A percentile compares a stretch with the other conserved stretches of the same genome.
phyloP scores from a whole-genome alignment of 2,329 filamentous ascomycete genomes.

The Xylariaceae sp. region DNA sequence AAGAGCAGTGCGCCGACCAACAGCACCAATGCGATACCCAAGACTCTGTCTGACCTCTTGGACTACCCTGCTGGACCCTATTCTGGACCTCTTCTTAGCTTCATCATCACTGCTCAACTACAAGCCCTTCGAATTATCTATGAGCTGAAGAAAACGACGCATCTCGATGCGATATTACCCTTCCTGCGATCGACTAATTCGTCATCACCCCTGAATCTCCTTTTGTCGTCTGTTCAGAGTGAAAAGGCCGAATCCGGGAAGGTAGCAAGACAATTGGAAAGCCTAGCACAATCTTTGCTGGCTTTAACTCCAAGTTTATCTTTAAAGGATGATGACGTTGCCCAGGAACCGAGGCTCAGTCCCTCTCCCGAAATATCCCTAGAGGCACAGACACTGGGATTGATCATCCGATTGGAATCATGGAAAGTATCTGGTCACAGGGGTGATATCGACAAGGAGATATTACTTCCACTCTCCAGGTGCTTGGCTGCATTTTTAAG shows the following conservation, averaged over 20 bases:
- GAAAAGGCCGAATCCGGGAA: conserved; percentile 60
- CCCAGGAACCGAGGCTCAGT: conserved; percentile 59
- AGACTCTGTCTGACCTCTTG: conserved; percentile 63
- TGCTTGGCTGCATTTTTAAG: conserved; percentile 68
- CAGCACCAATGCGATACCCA: conserved; percentile 49
- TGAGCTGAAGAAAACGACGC: conserved; percentile 62
- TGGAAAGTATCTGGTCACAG: conserved; percentile 69
- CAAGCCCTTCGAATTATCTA: conserved; percentile 70
- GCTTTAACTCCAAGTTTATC: conserved; percentile 73
- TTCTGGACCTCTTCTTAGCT: conserved; percentile 53
- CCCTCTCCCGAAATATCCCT: conserved; percentile 65
- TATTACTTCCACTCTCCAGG: conserved; percentile 69
- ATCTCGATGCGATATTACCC: conserved; percentile 64
- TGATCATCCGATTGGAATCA: conserved; percentile 67
- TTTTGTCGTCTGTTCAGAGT: conserved; percentile 55
- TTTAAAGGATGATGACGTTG: conserved; percentile 64
- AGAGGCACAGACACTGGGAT: conserved; percentile 68
- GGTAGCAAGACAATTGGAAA: conserved; percentile 69
- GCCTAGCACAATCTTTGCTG: conserved; percentile 68
- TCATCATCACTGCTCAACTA: conserved; percentile 70
- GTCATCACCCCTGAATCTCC: conserved; percentile 65
- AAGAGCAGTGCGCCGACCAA: conserved; percentile 43
- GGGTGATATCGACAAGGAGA: conserved; percentile 66
- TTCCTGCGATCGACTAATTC: conserved; percentile 59
- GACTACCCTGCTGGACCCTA: conserved; percentile 60